A percentile compares a stretch with the other conserved stretches of the same genome.
Conservation (phyloP, 139 green algal species). For the Haematococcus lacustris region DNA sequence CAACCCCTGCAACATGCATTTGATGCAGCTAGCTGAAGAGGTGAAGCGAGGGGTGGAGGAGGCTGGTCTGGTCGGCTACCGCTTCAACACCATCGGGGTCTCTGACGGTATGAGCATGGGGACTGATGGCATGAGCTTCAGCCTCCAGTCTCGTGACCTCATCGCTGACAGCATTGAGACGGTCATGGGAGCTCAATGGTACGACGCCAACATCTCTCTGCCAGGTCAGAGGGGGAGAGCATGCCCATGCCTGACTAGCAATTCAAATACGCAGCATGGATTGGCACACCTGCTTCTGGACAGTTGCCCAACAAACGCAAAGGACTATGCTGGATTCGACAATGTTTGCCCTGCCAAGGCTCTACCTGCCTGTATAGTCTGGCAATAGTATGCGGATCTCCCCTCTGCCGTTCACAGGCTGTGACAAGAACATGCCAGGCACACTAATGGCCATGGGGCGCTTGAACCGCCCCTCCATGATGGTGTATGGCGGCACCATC, state of each 20-base stretch:
- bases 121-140: slow-evolving; percentile 96
- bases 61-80: slow-evolving; percentile 81
- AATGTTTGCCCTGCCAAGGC: no score
- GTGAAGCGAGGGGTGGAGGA: slow-evolving; percentile 87
- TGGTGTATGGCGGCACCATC: slow-evolving; percentile 99
- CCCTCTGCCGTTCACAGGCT: slow-evolving; percentile 46
- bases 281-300: no score
- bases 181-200: slow-evolving; percentile 92
- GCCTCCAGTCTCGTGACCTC: slow-evolving; percentile 45
- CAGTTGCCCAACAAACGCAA: no score
- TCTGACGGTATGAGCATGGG: slow-evolving; percentile 97
- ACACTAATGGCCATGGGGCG: slow-evolving; percentile 93
- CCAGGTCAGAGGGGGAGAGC: no score
- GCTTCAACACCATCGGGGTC: slow-evolving; percentile 94
- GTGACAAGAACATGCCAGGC: slow-evolving; percentile 99
- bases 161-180: slow-evolving; percentile 89
- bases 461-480: slow-evolving; percentile 90
- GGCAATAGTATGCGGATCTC: no score
- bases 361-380: no score
- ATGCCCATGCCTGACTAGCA: no score
- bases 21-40: slow-evolving; percentile 84
- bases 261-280: no score
- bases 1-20: slow-evolving; percentile 99
- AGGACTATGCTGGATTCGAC: no score
- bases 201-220: slow-evolving; percentile 45